Percentiles rank a stretch among this genome's conserved stretches.
phyloP scores from a whole-genome alignment of 805 yeast species.

The Saturnispora dispora region DNA sequence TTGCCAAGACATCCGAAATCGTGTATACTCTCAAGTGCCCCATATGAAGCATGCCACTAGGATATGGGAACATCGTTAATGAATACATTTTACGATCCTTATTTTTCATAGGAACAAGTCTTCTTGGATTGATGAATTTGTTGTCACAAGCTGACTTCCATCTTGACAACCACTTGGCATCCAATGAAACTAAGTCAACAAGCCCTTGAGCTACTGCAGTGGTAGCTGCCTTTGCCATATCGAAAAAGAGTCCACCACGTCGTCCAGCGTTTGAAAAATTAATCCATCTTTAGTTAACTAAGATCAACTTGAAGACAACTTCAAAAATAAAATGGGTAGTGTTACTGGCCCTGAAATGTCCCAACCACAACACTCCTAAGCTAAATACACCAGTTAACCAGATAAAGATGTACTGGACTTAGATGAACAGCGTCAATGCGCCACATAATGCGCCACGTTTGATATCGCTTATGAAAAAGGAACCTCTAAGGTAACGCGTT shows the following conservation, averaged over 20 bases:
- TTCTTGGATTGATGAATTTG: constrained; percentile 25
- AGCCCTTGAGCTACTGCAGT: constrained; percentile 11
- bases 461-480: background rate
- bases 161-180: constrained; percentile 42
- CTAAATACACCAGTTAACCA: background rate
- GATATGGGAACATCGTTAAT: constrained; percentile 91
- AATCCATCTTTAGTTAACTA: background rate
- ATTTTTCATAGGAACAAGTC: constrained; percentile 12
- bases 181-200: constrained; percentile 28
- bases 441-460: background rate
- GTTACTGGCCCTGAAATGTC: background rate
- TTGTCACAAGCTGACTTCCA: constrained; percentile 33
- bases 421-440: background rate
- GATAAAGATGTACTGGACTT: background rate
- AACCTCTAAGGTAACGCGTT: background rate
- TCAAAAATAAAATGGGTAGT: background rate
- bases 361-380: too few species aligned
- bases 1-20: constrained; percentile 72
- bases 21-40: constrained; percentile 94
- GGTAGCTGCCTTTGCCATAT: constrained; percentile 4
- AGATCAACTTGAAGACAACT: background rate
- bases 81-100: constrained; percentile 39
- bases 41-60: constrained; percentile 86
- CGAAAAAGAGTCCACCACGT: background rate
- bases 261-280: background rate